Evolutionary conservation across 2,329 filamentous ascomycete species (phyloP).

Genomic region (Epichloe sp.): DNA sequence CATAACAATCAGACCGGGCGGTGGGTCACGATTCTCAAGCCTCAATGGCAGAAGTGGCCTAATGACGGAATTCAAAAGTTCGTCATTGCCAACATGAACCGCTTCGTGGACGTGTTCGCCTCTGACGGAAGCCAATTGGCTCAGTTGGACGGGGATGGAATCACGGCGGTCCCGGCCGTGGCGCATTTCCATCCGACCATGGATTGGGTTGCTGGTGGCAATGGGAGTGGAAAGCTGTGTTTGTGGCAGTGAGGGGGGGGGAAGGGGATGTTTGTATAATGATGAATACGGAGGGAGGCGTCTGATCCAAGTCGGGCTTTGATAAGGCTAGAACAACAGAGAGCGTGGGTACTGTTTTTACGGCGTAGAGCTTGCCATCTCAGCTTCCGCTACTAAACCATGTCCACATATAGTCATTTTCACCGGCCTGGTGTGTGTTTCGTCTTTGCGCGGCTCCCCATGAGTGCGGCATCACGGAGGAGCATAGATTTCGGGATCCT

Average conservation of each 20-base stretch:
- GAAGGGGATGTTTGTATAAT: not conserved
- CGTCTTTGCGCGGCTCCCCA: no score
- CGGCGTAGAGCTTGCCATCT: not conserved
- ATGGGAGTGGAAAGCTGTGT: slow-evolving; percentile 81
- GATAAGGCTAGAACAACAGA: not conserved
- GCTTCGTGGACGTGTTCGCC: slow-evolving; percentile 86
- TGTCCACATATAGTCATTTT: no score
- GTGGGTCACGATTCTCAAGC: slow-evolving; percentile 78
- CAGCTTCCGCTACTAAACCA: no score
- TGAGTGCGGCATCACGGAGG: no score
- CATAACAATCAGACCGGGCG: slow-evolving; percentile 96
- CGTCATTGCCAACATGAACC: slow-evolving; percentile 92
- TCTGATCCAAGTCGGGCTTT: not conserved
- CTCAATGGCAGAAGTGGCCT: slow-evolving; percentile 75
- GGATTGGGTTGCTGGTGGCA: slow-evolving; percentile 90
- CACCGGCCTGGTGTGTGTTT: no score
- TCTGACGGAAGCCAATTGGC: slow-evolving; percentile 74
- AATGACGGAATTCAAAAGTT: slow-evolving; percentile 73
- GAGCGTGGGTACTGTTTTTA: not conserved
- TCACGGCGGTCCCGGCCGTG: slow-evolving; percentile 88
- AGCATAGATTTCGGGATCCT: no score
- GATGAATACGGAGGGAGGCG: not conserved
- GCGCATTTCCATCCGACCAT: slow-evolving; percentile 76
- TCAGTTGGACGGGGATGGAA: slow-evolving; percentile 75
- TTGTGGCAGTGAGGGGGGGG: slow-evolving; percentile 56